Evolutionary conservation across 192 early-diverging fungal genomes (phyloP), one percentile per base, ranked within the genome.

Genomic region (Coemansia sp.): DNA sequence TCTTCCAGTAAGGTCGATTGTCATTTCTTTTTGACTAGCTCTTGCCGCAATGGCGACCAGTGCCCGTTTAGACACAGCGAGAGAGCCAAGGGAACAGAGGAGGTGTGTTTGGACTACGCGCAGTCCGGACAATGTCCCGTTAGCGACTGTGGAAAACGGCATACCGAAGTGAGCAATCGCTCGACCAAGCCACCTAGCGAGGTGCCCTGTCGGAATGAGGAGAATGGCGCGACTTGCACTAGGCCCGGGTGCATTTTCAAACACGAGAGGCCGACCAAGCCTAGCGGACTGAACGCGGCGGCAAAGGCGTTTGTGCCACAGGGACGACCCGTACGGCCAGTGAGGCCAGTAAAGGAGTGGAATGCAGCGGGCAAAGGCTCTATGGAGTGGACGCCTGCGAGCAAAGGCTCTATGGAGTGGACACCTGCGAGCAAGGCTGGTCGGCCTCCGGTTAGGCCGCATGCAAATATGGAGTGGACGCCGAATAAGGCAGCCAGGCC

Each of bases 31-130:
- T 47, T 79, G 28, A 69, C 59, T 11, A 45, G 72, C 16, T 35
- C 77, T 0, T 79, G 77, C 36, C 72, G 68, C 25, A 79, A 79
- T 37, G 77, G 77, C 25, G 69, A 70, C 37, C 36, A 52, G 14
- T 79, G 77, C 12, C 65, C 52, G 28, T 79, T 79, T 37, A 45
- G 77, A 20, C 77, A 79, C 53, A 79, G 77, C 65, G 61, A 67
- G 23, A 58, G 62, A 0, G 77, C 72, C 1, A 58, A 62, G 10
- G 39, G 26, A 11, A 65, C 72, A 18, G 43, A 74, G n/a, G 68
- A 79, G 11, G 33, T 53, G 1, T 79, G 77, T 23, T 14, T 45
- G 4, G 64, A 55, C 20, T 79, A 70, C 48, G 62, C 45, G 7
- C 64, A 74, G 36, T 62, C 65, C 3, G 77, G 77, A 21, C 33